Evolutionary conservation across 441 rosid genomes (phyloP).

Genomic region (Syzygium syzygioides): DNA sequence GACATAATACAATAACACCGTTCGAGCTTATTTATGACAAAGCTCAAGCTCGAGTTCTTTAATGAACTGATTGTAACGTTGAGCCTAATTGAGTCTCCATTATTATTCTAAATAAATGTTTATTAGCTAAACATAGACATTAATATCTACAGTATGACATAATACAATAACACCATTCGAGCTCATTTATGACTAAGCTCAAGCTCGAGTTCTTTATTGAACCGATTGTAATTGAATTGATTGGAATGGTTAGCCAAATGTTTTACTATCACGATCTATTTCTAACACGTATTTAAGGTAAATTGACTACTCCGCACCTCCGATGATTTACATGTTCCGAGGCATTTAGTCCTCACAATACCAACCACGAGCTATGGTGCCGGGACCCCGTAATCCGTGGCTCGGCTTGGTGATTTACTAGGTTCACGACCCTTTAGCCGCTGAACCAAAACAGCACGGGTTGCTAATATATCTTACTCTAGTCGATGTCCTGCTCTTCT

Average conservation of each 20-base stretch:
- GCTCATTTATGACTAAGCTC: background rate
- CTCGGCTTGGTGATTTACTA: background rate
- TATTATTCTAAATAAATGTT: background rate
- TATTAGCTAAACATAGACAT: background rate
- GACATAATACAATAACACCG: background rate
- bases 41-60: background rate
- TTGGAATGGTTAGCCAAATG: background rate
- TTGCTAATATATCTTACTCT: background rate
- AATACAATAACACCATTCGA: background rate
- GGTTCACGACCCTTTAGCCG: background rate
- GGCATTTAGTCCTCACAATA: too few relatives aligned
- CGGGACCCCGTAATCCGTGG: too few relatives aligned
- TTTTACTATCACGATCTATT: too few relatives aligned
- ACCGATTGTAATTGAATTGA: background rate
- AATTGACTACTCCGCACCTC: too few relatives aligned
- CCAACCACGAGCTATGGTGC: too few relatives aligned
- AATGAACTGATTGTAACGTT: background rate
- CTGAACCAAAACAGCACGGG: rapidly evolving
- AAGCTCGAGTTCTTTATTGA: background rate
- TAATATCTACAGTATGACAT: background rate
- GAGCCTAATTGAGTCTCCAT: background rate
- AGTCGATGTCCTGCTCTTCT: background rate
- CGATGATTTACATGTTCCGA: too few relatives aligned
- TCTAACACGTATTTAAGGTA: too few relatives aligned
- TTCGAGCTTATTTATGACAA: background rate